Conservation (phyloP, 176 grass and related monocot species). For the Triticum timopheevii region DNA sequence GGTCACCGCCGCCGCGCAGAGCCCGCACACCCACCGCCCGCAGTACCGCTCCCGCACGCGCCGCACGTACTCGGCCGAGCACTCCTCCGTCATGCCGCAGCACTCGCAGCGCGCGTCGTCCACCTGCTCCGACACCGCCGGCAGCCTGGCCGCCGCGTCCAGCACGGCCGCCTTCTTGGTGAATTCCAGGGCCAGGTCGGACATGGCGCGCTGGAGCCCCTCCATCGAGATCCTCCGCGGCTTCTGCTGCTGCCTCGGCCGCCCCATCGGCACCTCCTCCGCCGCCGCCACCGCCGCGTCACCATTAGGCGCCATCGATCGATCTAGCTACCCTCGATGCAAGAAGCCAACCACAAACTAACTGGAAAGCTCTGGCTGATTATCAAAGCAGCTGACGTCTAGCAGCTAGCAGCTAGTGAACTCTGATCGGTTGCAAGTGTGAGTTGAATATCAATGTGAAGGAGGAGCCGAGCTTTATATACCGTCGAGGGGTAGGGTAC, state of each 20-base stretch:
- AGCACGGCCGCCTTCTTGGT: slow-evolving; percentile 33
- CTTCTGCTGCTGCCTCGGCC: slow-evolving; percentile 16
- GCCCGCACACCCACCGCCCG: slow-evolving; percentile 75
- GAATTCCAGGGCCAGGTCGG: slow-evolving; percentile 72
- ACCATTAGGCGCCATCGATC: slow-evolving; percentile 63
- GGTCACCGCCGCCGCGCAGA: slow-evolving; percentile 69
- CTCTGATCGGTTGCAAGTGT: background rate
- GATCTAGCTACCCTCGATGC: background rate
- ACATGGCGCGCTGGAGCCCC: slow-evolving; percentile 81
- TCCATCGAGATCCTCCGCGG: slow-evolving; percentile 74
- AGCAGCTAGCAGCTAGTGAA: background rate
- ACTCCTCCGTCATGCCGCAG: slow-evolving; percentile 90
- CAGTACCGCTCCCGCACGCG: slow-evolving; percentile 76
- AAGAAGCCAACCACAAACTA: background rate
- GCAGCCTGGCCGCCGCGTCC: slow-evolving; percentile 25
- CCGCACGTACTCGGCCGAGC: slow-evolving; percentile 65
- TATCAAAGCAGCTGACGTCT: background rate
- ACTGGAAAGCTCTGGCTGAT: background rate
- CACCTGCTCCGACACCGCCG: slow-evolving; percentile 53
- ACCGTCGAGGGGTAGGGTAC: background rate
- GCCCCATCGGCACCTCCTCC: background rate
- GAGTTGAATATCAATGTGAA: slow-evolving; percentile 11
- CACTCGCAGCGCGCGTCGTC: slow-evolving; percentile 79
- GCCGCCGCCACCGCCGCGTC: slow-evolving; percentile 41
- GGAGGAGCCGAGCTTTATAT: slow-evolving; percentile 31